Evolutionary conservation across 202 grass and related monocot genomes (phyloP).

Genomic region (Carex sylvatica): DNA sequence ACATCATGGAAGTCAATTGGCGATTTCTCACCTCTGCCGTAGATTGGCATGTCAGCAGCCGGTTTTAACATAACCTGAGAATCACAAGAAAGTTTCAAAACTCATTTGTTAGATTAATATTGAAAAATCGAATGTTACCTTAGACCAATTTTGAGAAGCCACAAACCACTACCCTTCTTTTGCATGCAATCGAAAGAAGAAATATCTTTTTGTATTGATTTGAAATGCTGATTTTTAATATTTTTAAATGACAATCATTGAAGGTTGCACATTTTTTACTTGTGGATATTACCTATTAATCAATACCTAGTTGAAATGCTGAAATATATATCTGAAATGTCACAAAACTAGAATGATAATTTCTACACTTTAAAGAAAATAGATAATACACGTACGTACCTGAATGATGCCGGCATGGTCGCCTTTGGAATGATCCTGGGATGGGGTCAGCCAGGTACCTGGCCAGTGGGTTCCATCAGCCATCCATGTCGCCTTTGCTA

Average conservation of each 20-base stretch:
- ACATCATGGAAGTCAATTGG: conserved; percentile 60
- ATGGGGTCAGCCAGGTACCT: conserved; percentile 76
- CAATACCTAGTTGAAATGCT: not conserved
- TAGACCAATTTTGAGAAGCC: not conserved
- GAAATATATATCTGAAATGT: not conserved
- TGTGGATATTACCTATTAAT: not conserved
- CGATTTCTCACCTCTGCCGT: conserved; percentile 55
- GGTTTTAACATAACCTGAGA: conserved; percentile 93
- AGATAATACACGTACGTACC: conserved; percentile 30
- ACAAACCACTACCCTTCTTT: not conserved
- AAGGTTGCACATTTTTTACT: not conserved
- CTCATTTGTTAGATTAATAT: not conserved
- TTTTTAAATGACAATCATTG: not conserved
- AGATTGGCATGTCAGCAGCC: conserved; percentile 55
- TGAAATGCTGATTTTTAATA: not conserved
- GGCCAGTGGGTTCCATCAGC: conserved; percentile 97
- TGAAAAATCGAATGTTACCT: not conserved
- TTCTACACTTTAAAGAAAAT: not conserved
- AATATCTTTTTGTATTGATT: not conserved
- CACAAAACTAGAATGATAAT: not conserved
- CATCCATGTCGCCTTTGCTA: conserved; percentile 98
- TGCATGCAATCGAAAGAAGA: not conserved
- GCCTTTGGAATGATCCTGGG: conserved; percentile 62
- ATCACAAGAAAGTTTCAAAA: conserved; percentile 14
- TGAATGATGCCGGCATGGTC: conserved; percentile 96